These are phyloP conservation scores for Inonotus hispidus DNA, from an alignment of 1,284 basidiomycete genomes.

Conservation along the genomic window DNA sequence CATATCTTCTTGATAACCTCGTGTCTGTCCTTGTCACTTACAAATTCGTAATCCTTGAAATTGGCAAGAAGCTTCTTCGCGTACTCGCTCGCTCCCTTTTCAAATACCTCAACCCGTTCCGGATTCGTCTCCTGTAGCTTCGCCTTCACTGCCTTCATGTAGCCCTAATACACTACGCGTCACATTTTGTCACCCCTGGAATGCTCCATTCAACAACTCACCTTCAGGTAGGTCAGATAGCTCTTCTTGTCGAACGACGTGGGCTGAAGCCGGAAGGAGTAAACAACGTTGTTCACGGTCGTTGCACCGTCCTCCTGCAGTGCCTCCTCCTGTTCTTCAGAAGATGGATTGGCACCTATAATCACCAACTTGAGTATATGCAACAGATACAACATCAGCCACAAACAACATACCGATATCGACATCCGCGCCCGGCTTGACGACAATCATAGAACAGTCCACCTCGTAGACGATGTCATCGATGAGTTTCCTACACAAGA, in stretches of 20 bases:
- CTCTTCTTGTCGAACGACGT: constrained; percentile 92
- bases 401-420: constrained; percentile 73
- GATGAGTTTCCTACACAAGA: constrained; percentile 60
- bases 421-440: constrained; percentile 79
- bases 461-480: constrained; percentile 91
- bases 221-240: constrained; percentile 87
- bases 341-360: constrained; percentile 84
- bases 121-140: constrained; percentile 57
- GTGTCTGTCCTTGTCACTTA: constrained; percentile 26
- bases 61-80: constrained; percentile 88
- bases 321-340: constrained; percentile 83
- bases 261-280: constrained; percentile 87
- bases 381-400: background rate
- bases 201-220: constrained; percentile 46
- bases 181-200: background rate
- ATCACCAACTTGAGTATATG: background rate
- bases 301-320: constrained; percentile 69
- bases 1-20: background rate
- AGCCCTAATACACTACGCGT: constrained; percentile 37
- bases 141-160: constrained; percentile 79
- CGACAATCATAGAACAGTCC: constrained; percentile 69
- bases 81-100: constrained; percentile 73
- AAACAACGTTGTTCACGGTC: constrained; percentile 86
- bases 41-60: constrained; percentile 91
- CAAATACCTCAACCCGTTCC: constrained; percentile 74